These are phyloP conservation scores for Didymella arachidicola DNA, from an alignment of 2,329 filamentous ascomycete genomes.

Conservation along the genomic window DNA sequence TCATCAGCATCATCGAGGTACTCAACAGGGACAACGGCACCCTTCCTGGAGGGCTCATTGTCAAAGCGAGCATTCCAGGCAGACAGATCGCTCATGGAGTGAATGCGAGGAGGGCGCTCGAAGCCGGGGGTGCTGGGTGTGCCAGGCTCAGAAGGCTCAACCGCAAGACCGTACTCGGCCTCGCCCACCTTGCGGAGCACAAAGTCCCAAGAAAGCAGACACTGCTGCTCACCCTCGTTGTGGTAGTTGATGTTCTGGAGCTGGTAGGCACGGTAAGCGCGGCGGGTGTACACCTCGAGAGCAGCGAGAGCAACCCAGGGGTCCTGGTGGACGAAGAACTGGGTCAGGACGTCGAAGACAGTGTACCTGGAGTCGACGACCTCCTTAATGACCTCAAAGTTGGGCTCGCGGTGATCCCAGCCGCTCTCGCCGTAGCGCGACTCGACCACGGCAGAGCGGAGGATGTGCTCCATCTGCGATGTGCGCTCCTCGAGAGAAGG, in stretches of 20 bases:
- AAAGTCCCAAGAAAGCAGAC: constrained; percentile 93
- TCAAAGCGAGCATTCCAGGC: constrained; percentile 78
- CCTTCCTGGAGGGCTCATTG: constrained; percentile 81
- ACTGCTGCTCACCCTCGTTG: constrained; percentile 76
- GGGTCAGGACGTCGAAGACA: constrained; percentile 92
- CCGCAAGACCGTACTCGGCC: constrained; percentile 83
- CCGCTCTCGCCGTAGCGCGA: constrained; percentile 97
- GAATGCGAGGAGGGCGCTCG: constrained; percentile 74
- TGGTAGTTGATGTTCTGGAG: constrained; percentile 90
- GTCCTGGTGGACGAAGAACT: constrained; percentile 94
- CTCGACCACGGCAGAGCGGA: constrained; percentile 93
- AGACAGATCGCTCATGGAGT: constrained; percentile 96
- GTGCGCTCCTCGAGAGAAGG: constrained; percentile 95
- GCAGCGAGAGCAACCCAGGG: constrained; percentile 93
- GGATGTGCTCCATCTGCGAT: constrained; percentile 97
- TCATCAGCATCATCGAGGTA: constrained; percentile 97
- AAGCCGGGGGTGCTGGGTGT: constrained; percentile 72
- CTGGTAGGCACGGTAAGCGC: constrained; percentile 95
- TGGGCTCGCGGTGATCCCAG: constrained; percentile 94
- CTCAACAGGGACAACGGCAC: constrained; percentile 90
- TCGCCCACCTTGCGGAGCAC: constrained; percentile 91
- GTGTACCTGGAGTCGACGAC: constrained; percentile 99
- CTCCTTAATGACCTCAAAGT: constrained; percentile 90
- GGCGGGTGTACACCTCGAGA: constrained; percentile 93
- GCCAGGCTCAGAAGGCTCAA: constrained; percentile 81